Base-by-base conservation (phyloP, 192 early-diverging fungal species). In the Kappamyces sp. region DNA sequence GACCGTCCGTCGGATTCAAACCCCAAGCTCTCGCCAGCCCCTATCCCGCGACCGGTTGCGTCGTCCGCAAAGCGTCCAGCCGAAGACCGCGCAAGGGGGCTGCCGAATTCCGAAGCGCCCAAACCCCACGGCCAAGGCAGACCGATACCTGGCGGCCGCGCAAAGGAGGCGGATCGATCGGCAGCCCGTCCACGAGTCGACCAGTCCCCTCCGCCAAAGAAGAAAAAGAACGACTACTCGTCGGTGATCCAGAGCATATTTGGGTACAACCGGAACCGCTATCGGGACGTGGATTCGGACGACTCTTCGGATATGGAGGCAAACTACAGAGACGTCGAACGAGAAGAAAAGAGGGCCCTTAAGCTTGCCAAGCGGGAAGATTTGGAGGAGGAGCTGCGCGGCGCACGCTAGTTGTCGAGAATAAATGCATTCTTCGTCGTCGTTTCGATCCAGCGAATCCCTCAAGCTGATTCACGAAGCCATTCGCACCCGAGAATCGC, bases 241-340 rank as follows among this genome's bases (percentile, higher is more conserved):
- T 59, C 57, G 3, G 49, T 59, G 34, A 59, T 59, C 33, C 37
- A 40, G 33, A 12, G 49, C 2, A 59, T 59, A 9, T 38, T 59
- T 34, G 57, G 57, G 7, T 38, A 40, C 5, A 59, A 59, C 34
- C 57, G 57, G 23, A 35, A 35, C 33, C 8, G 8, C 0, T 34
- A 13, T n/a, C 49, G 49, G 34, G 42, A 40, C 7, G 6, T 36
- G 7, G 57, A 59, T 8, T 36, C 42, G 41, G 57, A 59, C n/a
- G 57, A 59, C 38, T 40, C 37, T 59, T 40, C 37, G 35, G 57
- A 59, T 59, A 59, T 59, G 57, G 57, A 59, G 15, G 57, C 38
- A 12, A 47, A 47, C 5, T 59, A 47, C 32, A 33, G 34, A 47
- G 35, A 59, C 36, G 35, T 59, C 5, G 8, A 46, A 2, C 32